These are phyloP conservation scores for Pascua sp. DNA, from an alignment of 1,284 basidiomycete genomes.

Conservation along the genomic window DNA sequence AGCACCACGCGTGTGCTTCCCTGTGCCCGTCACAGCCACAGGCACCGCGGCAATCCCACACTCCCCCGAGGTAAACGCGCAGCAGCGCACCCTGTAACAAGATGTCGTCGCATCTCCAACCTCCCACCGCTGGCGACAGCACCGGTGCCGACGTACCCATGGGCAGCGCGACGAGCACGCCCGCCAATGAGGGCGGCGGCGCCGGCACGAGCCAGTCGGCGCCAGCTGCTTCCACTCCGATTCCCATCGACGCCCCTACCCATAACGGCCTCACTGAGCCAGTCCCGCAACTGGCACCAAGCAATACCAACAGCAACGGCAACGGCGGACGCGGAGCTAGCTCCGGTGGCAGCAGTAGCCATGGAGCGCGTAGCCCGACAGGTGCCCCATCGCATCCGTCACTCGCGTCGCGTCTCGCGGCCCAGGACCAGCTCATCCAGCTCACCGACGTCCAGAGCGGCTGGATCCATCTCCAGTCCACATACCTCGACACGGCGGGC, in stretches of 20 bases:
- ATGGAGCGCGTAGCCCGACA: not conserved
- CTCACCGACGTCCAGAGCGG: constrained; percentile 41
- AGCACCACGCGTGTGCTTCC: no score
- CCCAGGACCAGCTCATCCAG: constrained; percentile 28
- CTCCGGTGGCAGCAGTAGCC: not conserved
- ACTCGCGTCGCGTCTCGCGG: constrained; percentile 13
- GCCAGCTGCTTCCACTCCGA: not conserved
- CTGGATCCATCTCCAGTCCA: constrained; percentile 47
- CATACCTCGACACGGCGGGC: constrained; percentile 35
- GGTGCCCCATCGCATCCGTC: not conserved
- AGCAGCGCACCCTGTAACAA: no score
- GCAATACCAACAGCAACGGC: not conserved
- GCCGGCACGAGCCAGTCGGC: not conserved
- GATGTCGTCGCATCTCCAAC: no score
- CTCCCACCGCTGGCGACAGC: no score
- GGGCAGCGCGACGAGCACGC: no score
- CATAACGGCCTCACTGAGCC: not conserved
- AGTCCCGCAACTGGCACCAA: no score
- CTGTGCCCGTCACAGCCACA: no score
- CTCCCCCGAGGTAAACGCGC: no score
- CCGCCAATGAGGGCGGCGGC: no score
- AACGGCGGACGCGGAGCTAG: not conserved
- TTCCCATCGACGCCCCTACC: constrained; percentile 4
- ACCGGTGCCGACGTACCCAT: no score
- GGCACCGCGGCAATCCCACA: no score